Base-by-base conservation (phyloP, 768 basidiomycete species). In the Pleurotus citrinopileatus region DNA sequence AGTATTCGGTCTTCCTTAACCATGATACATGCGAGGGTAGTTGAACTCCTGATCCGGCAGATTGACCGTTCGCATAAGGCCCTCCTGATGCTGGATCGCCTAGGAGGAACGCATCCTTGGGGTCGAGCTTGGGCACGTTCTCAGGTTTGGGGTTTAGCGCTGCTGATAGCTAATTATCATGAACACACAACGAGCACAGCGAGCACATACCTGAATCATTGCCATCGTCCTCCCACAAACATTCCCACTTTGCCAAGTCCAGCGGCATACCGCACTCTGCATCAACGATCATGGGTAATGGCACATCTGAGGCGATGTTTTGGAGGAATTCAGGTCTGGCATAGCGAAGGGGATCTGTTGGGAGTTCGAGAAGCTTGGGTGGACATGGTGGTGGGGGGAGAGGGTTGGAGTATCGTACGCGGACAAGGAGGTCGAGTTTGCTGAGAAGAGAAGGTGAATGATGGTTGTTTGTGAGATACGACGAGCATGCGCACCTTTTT, bases 221-320 rank as follows among this genome's bases (percentile, higher is more conserved):
- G 2, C 78, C 88, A 38, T 83, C 83, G 56, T 92, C 89, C 46
- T 89, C 84, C 91, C 89, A 94, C 15, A 96, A 71, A 29, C 82
- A 87, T 52, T 88, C 86, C 79, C 86, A 94, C 52, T 79, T 81
- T 15, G 89, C 87, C 43, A 96, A 72, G 66, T 98, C 92, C 22
- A 99, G 70, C 0, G 95, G 94, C 94, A 99, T 95, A 0, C 97
- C 97, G 60, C 87, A 88, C 67, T 99, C 97, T 0, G 91, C 92
- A 61, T 99, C 97, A 1, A 98, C 88, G 59, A 98, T 88, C 92
- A 98, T 94, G 0, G 97, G 96, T 17, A 97, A 67, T 0, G 90
- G 88, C 9, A 85, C 83, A 44, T 92, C 91, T 51, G 85, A 83
- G 0, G 90, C 88, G 32, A 97, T 73, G 4, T 85, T 79, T 57